These are phyloP conservation scores for Apodospora peruviana DNA, from an alignment of 495 filamentous ascomycete species.

Conservation along the genomic window DNA sequence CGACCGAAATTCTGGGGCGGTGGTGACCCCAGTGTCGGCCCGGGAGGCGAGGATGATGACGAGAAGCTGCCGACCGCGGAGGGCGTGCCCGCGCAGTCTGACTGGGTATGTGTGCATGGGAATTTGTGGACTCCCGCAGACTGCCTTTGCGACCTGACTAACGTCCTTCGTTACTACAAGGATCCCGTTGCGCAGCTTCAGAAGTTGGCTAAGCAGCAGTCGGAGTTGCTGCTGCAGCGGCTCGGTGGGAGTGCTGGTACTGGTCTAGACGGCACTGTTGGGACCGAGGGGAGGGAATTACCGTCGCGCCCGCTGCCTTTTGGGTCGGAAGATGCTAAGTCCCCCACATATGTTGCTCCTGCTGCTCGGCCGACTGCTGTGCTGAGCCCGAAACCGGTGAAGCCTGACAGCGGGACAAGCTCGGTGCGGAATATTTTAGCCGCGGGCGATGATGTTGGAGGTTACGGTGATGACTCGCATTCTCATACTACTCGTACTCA, in stretches of 20 bases:
- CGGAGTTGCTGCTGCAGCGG: slow-evolving; percentile 46
- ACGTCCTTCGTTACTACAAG: slow-evolving; percentile 48
- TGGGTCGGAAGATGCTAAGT: slow-evolving; percentile 40
- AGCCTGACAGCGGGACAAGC: slow-evolving; percentile 26
- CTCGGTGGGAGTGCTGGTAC: slow-evolving; percentile 24
- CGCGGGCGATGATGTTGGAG: slow-evolving; percentile 1
- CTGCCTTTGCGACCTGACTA: slow-evolving; percentile 57
- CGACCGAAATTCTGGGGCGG: slow-evolving; percentile 31
- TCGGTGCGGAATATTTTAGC: slow-evolving; percentile 25
- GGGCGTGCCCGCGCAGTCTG: slow-evolving; percentile 75
- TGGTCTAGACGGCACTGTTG: slow-evolving; percentile 16
- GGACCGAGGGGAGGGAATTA: slow-evolving; percentile 22
- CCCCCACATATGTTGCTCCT: slow-evolving; percentile 44
- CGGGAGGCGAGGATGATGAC: slow-evolving; percentile 47
- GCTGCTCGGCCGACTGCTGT: slow-evolving; percentile 32
- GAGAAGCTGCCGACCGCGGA: slow-evolving; percentile 64
- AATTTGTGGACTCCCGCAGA: slow-evolving; percentile 42
- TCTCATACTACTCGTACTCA: too few relatives aligned
- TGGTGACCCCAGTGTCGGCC: slow-evolving; percentile 42
- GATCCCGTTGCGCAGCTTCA: slow-evolving; percentile 66
- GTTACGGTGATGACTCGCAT: neutral
- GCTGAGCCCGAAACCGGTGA: slow-evolving; percentile 36
- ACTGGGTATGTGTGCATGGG: slow-evolving; percentile 79
- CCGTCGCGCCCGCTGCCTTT: slow-evolving; percentile 39
- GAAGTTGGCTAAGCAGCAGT: slow-evolving; percentile 59